Percentiles rank a stretch among this genome's conserved stretches.
These are phyloP conservation scores for Hypomyces rosellus DNA, from an alignment of 2,329 filamentous ascomycete species.

Conservation along the genomic window DNA sequence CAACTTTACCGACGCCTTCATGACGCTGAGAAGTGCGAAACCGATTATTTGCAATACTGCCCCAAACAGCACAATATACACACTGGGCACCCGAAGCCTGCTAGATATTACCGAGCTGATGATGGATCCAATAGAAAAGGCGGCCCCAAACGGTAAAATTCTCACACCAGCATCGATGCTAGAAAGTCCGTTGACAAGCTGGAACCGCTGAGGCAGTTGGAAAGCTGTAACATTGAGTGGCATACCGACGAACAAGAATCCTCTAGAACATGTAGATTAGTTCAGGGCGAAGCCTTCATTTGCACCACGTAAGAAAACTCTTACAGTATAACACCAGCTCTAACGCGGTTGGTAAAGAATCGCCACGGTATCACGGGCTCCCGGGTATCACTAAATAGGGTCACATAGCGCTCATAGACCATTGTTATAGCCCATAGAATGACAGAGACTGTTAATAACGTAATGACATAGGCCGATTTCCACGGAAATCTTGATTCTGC, in stretches of 20 bases:
- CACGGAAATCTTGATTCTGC: conserved; percentile 38
- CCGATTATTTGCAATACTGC: not conserved
- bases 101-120: not conserved
- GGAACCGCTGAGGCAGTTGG: conserved; percentile 17
- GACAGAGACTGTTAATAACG: conserved; percentile 11
- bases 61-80: not conserved
- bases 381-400: not conserved
- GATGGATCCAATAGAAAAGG: not conserved
- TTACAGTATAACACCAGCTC: not conserved
- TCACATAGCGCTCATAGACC: not conserved
- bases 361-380: not conserved
- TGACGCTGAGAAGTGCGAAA: not conserved
- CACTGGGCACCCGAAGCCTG: not conserved
- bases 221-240: conserved; percentile 13
- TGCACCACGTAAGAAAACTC: not conserved
- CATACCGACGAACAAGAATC: not conserved
- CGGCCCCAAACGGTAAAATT: conserved; percentile 13
- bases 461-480: conserved; percentile 33
- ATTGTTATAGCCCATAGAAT: not conserved
- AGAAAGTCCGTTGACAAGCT: conserved; percentile 14
- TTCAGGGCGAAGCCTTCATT: too few species aligned
- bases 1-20: not conserved
- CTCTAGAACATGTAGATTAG: not conserved
- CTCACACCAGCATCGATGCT: conserved; percentile 13
- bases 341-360: not conserved